Evolutionary conservation across 257 asterid genomes (phyloP), one percentile per base, ranked within the genome.

Genomic region (Scutellaria baicalensis): DNA sequence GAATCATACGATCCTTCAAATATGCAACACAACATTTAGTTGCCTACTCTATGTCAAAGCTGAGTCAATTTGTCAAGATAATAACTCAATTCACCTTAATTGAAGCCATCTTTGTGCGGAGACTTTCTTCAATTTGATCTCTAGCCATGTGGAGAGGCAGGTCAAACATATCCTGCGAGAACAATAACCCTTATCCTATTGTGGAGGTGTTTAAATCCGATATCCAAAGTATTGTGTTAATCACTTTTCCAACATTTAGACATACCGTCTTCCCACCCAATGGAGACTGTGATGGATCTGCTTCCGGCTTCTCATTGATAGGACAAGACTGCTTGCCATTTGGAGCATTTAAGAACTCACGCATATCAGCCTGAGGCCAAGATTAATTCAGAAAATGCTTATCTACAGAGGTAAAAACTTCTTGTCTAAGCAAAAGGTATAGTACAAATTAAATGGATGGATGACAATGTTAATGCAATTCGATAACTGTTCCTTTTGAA

Each of bases 131-230:
- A 47, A 88, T 90, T 82, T 90, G 97, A 84, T 90, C 86, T 80
- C 97, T 83, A 62, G 82, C 97, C 92, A 90, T 84, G 77, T 90
- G 97, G 60, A 90, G 86, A 43, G 97, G 97, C 69, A 90, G 79
- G 67, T 90, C 97, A 86, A 90, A 90, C 81, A 87, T 85, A 74
- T 84, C 93, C 91, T 84, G 81, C 64, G 44, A 43, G 58, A 55
- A 42, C 68, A 65, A 35, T 42, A 36, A 18, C 31, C 23, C 27
- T 31, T 66, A 47, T 54, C 13, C 49, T 23, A 45, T 8, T 52
- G 20, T 65, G 27, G 16, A 60, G 61, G 60, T 66, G 21, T 71
- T 33, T 51, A 73, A n/a, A n/a, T n/a, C n/a, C n/a, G n/a, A 14
- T 40, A 51, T 70, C 43, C 69, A 71, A 52, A 58, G 54, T 36